Evolutionary conservation across 306 rosid species (phyloP), one percentile per base, ranked within the genome.

Genomic region (Inga leiocalycina): DNA sequence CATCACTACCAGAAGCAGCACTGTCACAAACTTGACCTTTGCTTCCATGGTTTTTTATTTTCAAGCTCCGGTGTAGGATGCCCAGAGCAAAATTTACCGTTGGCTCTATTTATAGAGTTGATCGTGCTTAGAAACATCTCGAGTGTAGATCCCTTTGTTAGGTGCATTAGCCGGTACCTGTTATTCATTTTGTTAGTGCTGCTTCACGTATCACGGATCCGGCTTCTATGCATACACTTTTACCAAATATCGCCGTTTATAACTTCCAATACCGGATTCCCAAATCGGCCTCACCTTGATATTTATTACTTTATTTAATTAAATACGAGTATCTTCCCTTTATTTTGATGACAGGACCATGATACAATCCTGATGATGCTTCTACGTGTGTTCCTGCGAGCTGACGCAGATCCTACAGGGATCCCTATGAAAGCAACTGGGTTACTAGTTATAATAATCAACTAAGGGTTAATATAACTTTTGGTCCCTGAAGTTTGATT

Each of bases 21-120:
- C 35, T 16, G 41, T 20, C 12, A 82, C 73, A 13, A 68, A 8
- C 52, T 82, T 73, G 41, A 49, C 45, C 61, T 44, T 76, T 13
- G 20, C 65, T 46, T 84, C 74, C 83, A 84, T 78, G 76, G 64
- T 14, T 49, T 20, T 73, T 59, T 1, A 8, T 59, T 22, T 52
- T 66, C 59, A 39, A 19, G 1, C 27, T 62, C 1, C 3, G 22
- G 45, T 6, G 6, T 14, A 19, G 68, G 45, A 75, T 37, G 75
- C 65, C 10, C 67, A 22, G 1, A 30, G 11, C 9, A 62, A 44
- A 43, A 5, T 4, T 35, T 19, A 43, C 46, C 16, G 16, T 48
- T n/a, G 7, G 62, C 54, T 10, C 45, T 22, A 81, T 75, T 81
- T 75, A 81, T 81, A 74, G 67, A 49, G 54, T n/a, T 30, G 51